phyloP scores from a whole-genome alignment of 2,329 filamentous ascomycete species.

The Ophiostoma ips region DNA sequence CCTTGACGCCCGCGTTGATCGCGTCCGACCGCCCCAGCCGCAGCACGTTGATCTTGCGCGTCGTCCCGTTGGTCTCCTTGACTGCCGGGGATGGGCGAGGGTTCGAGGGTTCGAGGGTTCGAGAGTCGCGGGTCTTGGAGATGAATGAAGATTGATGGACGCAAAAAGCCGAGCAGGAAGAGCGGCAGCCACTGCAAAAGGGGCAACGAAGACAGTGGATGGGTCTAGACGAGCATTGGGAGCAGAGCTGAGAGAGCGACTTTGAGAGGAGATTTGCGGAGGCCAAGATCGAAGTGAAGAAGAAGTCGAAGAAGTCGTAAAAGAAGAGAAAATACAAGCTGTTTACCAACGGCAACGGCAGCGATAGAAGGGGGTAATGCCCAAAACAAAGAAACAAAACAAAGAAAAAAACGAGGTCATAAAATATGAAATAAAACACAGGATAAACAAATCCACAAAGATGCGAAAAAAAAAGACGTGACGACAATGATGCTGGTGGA shows the following conservation, averaged over 20 bases:
- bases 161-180: background rate
- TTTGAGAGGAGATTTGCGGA: background rate
- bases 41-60: conserved; percentile 70
- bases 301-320: background rate
- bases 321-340: too few species aligned
- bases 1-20: conserved; percentile 76
- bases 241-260: background rate
- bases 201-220: too few species aligned
- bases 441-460: background rate
- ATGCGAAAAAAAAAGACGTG: background rate
- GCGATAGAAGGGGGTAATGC: background rate
- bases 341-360: background rate
- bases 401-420: background rate
- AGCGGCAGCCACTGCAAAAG: background rate
- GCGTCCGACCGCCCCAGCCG: conserved; percentile 83
- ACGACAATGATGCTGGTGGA: background rate
- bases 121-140: too few species aligned
- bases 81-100: too few species aligned
- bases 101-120: too few species aligned
- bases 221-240: background rate
- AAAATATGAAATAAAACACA: too few species aligned
- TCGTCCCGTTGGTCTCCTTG: conserved; percentile 58
- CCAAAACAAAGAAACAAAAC: background rate
- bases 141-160: background rate
- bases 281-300: background rate